phyloP scores from a whole-genome alignment of 768 basidiomycete genomes.

The Amanita muscaria region DNA sequence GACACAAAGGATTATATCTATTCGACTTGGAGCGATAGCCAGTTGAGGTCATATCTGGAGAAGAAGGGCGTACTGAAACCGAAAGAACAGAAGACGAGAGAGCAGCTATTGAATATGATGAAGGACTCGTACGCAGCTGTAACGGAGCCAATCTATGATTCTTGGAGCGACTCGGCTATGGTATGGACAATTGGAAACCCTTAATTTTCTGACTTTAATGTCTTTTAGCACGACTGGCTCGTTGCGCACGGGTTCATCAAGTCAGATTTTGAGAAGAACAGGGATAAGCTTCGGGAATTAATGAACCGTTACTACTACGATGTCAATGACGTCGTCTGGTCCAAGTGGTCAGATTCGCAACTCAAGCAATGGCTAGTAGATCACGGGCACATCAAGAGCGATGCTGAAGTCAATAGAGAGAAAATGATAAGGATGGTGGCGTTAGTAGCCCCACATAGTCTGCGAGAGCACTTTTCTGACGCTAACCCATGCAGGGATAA shows the following conservation, averaged over 20 bases:
- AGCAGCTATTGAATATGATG: slow-evolving; percentile 65
- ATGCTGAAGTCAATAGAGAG: slow-evolving; percentile 57
- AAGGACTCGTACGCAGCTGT: slow-evolving; percentile 55
- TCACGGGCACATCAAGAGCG: slow-evolving; percentile 63
- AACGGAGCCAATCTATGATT: slow-evolving; percentile 62
- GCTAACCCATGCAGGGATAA: slow-evolving; percentile 41
- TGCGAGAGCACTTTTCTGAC: not conserved
- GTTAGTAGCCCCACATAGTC: slow-evolving; percentile 27
- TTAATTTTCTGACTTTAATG: too few relatives aligned
- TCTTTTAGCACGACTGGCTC: slow-evolving; percentile 70
- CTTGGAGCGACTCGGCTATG: slow-evolving; percentile 83
- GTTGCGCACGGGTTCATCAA: slow-evolving; percentile 67
- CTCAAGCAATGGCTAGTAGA: slow-evolving; percentile 73
- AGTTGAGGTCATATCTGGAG: slow-evolving; percentile 63
- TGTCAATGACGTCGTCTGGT: slow-evolving; percentile 43
- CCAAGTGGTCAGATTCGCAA: slow-evolving; percentile 71
- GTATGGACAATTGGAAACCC: too few relatives aligned
- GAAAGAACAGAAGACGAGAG: slow-evolving; percentile 46
- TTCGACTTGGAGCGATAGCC: slow-evolving; percentile 81
- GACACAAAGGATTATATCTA: slow-evolving; percentile 81
- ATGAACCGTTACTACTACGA: slow-evolving; percentile 80
- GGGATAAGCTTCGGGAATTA: slow-evolving; percentile 49
- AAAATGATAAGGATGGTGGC: slow-evolving; percentile 69
- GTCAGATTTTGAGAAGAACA: slow-evolving; percentile 39
- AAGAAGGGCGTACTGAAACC: slow-evolving; percentile 66